Percentiles rank a stretch among this genome's conserved stretches.
These are phyloP conservation scores for Malus fusca DNA, from an alignment of 306 rosid genomes.

Conservation along the genomic window DNA sequence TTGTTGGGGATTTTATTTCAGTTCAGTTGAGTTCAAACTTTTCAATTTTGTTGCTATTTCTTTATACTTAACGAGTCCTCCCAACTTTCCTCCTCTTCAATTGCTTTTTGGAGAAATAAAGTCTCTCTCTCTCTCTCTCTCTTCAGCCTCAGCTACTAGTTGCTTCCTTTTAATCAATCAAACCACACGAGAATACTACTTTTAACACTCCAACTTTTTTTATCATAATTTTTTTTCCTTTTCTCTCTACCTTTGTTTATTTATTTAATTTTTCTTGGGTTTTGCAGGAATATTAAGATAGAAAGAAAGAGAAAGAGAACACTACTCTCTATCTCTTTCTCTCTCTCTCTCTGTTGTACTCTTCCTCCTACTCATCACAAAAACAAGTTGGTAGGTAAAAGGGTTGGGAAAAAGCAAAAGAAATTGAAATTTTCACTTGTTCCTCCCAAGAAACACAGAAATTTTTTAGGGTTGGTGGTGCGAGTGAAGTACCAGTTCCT, in stretches of 20 bases:
- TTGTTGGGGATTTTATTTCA: not conserved
- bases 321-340: not conserved
- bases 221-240: not conserved
- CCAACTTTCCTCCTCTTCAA: not conserved
- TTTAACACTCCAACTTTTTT: slow-evolving; percentile 31
- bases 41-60: not conserved
- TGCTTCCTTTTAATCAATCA: slow-evolving; percentile 42
- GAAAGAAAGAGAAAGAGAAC: not conserved
- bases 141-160: not conserved
- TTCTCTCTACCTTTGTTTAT: slow-evolving; percentile 21
- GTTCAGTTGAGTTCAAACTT: not conserved
- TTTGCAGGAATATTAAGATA: slow-evolving; percentile 71
- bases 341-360: slow-evolving; percentile 1
- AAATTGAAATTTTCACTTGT: slow-evolving; percentile 13
- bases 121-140: no score
- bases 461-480: slow-evolving; percentile 20
- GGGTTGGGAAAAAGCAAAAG: slow-evolving; percentile 61
- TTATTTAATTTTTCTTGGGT: slow-evolving; percentile 26
- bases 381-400: slow-evolving; percentile 47
- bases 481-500: slow-evolving; percentile 16
- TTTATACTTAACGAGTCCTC: slow-evolving; percentile 15
- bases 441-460: slow-evolving; percentile 4
- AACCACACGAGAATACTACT: slow-evolving; percentile 72
- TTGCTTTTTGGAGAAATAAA: slow-evolving; percentile 28
- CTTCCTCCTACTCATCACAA: slow-evolving; percentile 36